Evolutionary conservation across 176 grass and related monocot species (phyloP).

Genomic region (Bromus sterilis): DNA sequence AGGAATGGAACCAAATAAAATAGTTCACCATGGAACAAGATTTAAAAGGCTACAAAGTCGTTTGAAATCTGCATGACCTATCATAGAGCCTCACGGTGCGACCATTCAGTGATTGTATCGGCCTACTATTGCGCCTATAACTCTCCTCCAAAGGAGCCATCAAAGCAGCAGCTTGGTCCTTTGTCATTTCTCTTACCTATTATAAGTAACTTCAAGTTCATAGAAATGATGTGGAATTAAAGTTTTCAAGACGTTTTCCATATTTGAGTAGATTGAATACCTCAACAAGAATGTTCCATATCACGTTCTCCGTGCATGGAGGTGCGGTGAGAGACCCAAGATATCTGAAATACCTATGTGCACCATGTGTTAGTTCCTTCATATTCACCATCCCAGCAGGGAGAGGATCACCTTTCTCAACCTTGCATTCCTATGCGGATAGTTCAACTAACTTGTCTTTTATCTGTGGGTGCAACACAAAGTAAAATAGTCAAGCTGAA

Average conservation of each 20-base stretch:
- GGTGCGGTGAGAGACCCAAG: constrained; percentile 56
- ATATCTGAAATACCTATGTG: constrained; percentile 56
- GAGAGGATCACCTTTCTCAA: constrained; percentile 35
- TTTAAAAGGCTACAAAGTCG: not conserved
- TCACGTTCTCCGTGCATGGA: constrained; percentile 87
- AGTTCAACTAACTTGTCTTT: constrained; percentile 45
- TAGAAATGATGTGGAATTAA: not conserved
- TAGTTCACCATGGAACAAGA: not conserved
- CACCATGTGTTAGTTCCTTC: constrained; percentile 25
- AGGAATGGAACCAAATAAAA: not conserved
- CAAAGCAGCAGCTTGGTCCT: constrained; percentile 57
- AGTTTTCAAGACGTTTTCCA: not conserved
- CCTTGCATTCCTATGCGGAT: constrained; percentile 19
- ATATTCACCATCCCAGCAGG: constrained; percentile 32
- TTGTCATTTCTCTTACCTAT: constrained; percentile 57
- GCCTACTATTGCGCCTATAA: constrained; percentile 56
- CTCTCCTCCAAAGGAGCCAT: constrained; percentile 43
- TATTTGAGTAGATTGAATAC: not conserved
- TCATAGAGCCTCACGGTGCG: constrained; percentile 52
- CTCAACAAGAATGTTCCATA: constrained; percentile 64
- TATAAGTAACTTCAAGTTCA: not conserved
- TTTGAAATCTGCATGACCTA: not conserved
- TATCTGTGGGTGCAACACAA: constrained; percentile 30
- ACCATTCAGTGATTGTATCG: constrained; percentile 35
- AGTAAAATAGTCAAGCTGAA: not conserved